A percentile compares a stretch with the other conserved stretches of the same genome.
Evolutionary conservation across 2,329 filamentous ascomycete genomes (phyloP).

Genomic region (Eutypa lata): DNA sequence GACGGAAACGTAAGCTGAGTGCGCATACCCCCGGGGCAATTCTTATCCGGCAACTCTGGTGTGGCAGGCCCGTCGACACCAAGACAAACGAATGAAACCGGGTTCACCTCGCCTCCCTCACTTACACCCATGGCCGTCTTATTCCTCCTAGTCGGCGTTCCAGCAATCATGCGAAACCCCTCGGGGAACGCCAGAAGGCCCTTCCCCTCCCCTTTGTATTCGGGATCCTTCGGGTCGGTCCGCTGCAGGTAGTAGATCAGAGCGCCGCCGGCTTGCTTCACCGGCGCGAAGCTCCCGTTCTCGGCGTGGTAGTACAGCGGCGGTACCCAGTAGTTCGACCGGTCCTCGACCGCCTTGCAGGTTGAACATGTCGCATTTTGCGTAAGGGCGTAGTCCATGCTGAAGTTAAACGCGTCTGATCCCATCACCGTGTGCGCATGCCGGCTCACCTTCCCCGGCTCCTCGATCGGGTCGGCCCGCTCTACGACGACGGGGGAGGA

Average conservation of each 20-base stretch:
- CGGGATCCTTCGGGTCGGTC: slow-evolving; percentile 32
- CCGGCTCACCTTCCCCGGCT: slow-evolving; percentile 47
- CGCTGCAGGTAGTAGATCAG: slow-evolving; percentile 58
- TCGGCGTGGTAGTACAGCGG: slow-evolving; percentile 47
- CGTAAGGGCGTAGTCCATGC: slow-evolving; percentile 51
- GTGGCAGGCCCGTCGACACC: slow-evolving; percentile 42
- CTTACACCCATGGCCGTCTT: slow-evolving; percentile 29
- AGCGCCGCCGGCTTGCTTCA: slow-evolving; percentile 38
- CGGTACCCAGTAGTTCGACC: slow-evolving; percentile 69
- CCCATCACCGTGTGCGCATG: slow-evolving; percentile 63
- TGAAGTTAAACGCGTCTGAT: slow-evolving; percentile 57
- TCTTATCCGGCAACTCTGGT: slow-evolving; percentile 50
- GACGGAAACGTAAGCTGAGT: slow-evolving; percentile 56
- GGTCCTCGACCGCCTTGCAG: slow-evolving; percentile 59
- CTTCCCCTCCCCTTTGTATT: slow-evolving; percentile 34
- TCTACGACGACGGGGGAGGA: slow-evolving; percentile 28
- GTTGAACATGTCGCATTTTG: slow-evolving; percentile 59
- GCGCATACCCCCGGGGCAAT: slow-evolving; percentile 50
- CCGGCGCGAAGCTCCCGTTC: slow-evolving; percentile 55
- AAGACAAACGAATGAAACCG: slow-evolving; percentile 56
- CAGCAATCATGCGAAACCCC: slow-evolving; percentile 65
- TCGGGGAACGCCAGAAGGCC: slow-evolving; percentile 57
- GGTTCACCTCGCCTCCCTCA: slow-evolving; percentile 41
- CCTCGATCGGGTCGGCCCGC: slow-evolving; percentile 58
- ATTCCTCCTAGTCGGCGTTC: slow-evolving; percentile 50